Percentiles rank a stretch among this genome's conserved stretches.
These are phyloP conservation scores for Ophiocordyceps unilateralis DNA, from an alignment of 2,329 filamentous ascomycete species.

Conservation along the genomic window DNA sequence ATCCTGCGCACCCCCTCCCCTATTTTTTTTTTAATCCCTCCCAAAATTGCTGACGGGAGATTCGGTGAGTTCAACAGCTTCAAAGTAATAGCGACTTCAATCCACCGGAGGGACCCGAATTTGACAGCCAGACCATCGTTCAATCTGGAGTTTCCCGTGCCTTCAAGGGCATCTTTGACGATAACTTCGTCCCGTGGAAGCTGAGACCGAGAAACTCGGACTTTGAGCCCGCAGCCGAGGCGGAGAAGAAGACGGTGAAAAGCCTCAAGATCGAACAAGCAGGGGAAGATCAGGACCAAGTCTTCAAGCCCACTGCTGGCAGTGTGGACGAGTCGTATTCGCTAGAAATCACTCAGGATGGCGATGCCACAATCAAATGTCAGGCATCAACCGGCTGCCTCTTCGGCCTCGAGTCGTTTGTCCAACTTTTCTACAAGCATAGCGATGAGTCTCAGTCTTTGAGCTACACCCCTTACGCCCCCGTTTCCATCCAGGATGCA, in stretches of 20 bases:
- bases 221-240: constrained; percentile 41
- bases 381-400: constrained; percentile 51
- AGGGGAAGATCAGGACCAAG: constrained; percentile 28
- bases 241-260: constrained; percentile 30
- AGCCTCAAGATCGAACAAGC: constrained; percentile 45
- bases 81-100: constrained; percentile 16
- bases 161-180: constrained; percentile 44
- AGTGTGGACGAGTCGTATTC: constrained; percentile 62
- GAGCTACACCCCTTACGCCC: constrained; percentile 51
- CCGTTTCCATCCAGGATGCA: constrained; percentile 51
- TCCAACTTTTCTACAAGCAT: constrained; percentile 64
- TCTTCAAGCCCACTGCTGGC: constrained; percentile 35
- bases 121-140: constrained; percentile 35
- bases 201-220: constrained; percentile 45
- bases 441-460: constrained; percentile 18
- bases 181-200: constrained; percentile 64
- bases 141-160: constrained; percentile 39
- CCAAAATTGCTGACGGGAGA: too few species aligned
- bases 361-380: constrained; percentile 45
- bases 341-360: constrained; percentile 39
- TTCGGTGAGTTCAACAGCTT: too few species aligned
- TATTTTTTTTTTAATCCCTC: too few species aligned
- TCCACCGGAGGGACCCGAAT: constrained; percentile 17
- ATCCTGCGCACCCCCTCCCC: too few species aligned
- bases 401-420: constrained; percentile 56